Percentiles rank a stretch among this genome's conserved stretches.
Evolutionary conservation across 1,139 yeast genomes (phyloP).

Genomic region (Tardiomyces depauwii): DNA sequence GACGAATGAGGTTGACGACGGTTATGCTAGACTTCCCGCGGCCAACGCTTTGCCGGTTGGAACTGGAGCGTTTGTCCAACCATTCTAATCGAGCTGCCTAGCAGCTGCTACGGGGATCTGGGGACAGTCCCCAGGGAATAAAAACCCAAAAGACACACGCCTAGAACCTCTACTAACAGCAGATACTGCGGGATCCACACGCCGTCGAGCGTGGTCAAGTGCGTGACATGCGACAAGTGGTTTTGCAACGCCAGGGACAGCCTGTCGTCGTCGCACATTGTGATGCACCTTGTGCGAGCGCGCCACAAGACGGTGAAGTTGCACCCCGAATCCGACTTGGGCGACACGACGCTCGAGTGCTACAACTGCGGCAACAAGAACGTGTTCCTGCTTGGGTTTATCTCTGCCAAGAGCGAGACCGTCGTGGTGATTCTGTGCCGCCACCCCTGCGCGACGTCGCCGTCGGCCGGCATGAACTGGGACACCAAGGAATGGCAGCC

Average conservation of each 20-base stretch:
- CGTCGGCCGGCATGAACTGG: conserved; percentile 45
- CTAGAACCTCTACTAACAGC: conserved; percentile 1
- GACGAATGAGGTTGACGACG: no score
- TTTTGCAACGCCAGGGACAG: conserved; percentile 73
- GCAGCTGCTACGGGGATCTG: no score
- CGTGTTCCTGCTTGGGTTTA: conserved; percentile 76
- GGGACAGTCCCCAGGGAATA: not conserved
- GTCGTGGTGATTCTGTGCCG: conserved; percentile 84
- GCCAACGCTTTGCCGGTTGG: no score
- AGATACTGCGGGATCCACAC: conserved; percentile 65
- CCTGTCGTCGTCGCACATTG: conserved; percentile 66
- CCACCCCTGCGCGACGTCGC: conserved; percentile 75
- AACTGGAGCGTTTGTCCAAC: no score
- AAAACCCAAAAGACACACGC: no score
- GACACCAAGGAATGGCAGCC: conserved; percentile 86
- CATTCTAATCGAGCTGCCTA: no score
- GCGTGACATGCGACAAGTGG: conserved; percentile 76
- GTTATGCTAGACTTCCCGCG: no score
- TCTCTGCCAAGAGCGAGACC: conserved; percentile 77
- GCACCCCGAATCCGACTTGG: conserved; percentile 74
- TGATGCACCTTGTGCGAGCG: conserved; percentile 74
- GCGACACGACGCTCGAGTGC: conserved; percentile 79
- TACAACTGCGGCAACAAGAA: conserved; percentile 82
- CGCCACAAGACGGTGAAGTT: conserved; percentile 65
- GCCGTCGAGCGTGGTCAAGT: conserved; percentile 58